A percentile compares a stretch with the other conserved stretches of the same genome.
phyloP scores from a whole-genome alignment of 176 grass and related monocot genomes.

The Triticum urartu region DNA sequence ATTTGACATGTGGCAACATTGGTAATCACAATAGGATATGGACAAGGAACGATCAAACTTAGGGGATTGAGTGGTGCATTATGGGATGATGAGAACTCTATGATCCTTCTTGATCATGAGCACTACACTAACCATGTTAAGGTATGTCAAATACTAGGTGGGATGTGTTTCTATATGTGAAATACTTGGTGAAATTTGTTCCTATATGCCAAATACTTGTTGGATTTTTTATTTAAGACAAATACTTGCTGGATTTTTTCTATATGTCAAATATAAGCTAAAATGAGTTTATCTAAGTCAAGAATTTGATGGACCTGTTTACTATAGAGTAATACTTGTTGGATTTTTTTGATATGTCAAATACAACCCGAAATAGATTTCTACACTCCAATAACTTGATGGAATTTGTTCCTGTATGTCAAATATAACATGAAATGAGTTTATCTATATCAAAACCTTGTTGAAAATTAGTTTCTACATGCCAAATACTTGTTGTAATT shows the following conservation, averaged over 20 bases:
- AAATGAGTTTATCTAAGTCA: not conserved
- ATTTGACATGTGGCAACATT: not conserved
- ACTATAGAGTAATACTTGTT: not conserved
- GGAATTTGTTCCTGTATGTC: not conserved
- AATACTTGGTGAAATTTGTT: not conserved
- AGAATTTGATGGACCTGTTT: not conserved
- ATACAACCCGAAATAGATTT: not conserved
- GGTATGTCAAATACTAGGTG: not conserved
- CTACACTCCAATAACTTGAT: not conserved
- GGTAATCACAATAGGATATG: not conserved
- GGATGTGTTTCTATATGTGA: not conserved
- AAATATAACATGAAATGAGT: not conserved
- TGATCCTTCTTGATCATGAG: not conserved
- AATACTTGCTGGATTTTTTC: too few species aligned
- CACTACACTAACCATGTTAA: not conserved
- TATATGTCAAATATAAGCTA: not conserved
- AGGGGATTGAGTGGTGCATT: not conserved
- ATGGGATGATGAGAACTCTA: slow-evolving; percentile 1
- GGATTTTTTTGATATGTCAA: not conserved
- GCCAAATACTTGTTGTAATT: not conserved
- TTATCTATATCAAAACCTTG: not conserved
- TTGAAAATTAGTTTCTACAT: not conserved
- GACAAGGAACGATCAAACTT: not conserved
- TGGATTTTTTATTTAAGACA: too few species aligned
- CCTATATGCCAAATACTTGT: not conserved